Evolutionary conservation across 176 grass and related monocot genomes (phyloP), one percentile per base, ranked within the genome.

Genomic region (Juncus inflexus): DNA sequence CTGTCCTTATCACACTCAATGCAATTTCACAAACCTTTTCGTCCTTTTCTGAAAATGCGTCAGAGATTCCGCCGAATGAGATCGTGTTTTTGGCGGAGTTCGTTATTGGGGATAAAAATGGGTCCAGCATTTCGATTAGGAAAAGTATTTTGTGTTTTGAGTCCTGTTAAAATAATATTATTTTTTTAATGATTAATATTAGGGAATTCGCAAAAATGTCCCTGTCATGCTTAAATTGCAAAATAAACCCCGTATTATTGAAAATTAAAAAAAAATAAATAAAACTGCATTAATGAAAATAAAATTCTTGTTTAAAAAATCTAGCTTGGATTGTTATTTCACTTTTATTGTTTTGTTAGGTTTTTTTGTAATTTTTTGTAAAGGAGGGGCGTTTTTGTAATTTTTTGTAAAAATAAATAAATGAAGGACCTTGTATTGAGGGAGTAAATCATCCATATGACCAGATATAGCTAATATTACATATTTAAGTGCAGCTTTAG

Each of bases 41-140:
- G 65, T 83, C 73, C 63, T 91, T 86, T 62, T 90, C 84, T 67
- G 87, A 81, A 63, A 81, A 78, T 68, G 73, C 28, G 4, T 9
- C 43, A 79, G 87, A 83, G 56, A 80, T 72, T 64, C 74, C 82
- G 72, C 77, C 79, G 83, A 88, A 91, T 57, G 74, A 54, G 61
- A 85, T 56, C 69, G 62, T 83, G 55, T 86, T 74, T 62, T 78
- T 74, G 59, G 65, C 81, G 40, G 67, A 55, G 76, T 53, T 75
- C 69, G 87, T 85, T 67, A 81, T 71, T 76, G 85, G 91, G 58
- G 90, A 69, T 6, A 91, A 73, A 77, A 79, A 91, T 59, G 82
- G 87, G 72, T 96, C 91, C 47, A 96, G 79, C 91, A 96, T 91
- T 84, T 96, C 87, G 76, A 91, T 53, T 72, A 96, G 66, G 74